Evolutionary conservation across 495 filamentous ascomycete species (phyloP), one percentile per base, ranked within the genome.

Genomic region (Penicillium riverlandense): DNA sequence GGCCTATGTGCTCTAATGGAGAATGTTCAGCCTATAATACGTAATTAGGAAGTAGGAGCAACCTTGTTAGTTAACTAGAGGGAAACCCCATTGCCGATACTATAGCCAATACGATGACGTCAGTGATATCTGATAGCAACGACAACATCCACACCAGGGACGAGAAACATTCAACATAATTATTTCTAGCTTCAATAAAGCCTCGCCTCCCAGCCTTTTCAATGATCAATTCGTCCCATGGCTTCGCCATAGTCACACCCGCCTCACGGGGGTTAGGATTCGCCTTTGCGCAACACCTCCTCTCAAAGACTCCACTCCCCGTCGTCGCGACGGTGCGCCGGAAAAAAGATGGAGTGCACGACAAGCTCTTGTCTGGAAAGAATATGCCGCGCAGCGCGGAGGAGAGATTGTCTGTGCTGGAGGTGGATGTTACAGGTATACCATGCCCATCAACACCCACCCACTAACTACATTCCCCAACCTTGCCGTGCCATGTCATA

Each of bases 221-320:
- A 11, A 59, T 59, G 53, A 16, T 28, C 8, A 15, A 36, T 40
- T 33, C 44, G 33, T 29, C 47, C 7, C 42, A 53, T 35, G 57
- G 57, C 3, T 61, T 61, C 37, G 57, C 54, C 2, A 12, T 71
- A 13, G 61, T 70, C 0, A 65, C 78, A 13, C 88, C 88, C 0
- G 77, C 86, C 9, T 88, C 83, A 9, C 72, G 85, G 15, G 88
- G 88, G 11, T 79, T 92, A 49, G 87, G 85, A 13, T 73, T 86
- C 49, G 78, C 83, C 22, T 67, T 94, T 11, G 78, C 83, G 6
- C 76, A 80, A 5, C 75, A 81, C 31, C 67, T 94, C 9, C 73
- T 92, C 11, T 62, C 66, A 40, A 77, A 70, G 12, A 88, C 86
- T 15, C 63, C 66, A 7, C 62, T 84, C 10, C 86, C 86, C 4